These are phyloP conservation scores for Gossypium herbaceum DNA, from an alignment of 345 rosid species.

Conservation along the genomic window DNA sequence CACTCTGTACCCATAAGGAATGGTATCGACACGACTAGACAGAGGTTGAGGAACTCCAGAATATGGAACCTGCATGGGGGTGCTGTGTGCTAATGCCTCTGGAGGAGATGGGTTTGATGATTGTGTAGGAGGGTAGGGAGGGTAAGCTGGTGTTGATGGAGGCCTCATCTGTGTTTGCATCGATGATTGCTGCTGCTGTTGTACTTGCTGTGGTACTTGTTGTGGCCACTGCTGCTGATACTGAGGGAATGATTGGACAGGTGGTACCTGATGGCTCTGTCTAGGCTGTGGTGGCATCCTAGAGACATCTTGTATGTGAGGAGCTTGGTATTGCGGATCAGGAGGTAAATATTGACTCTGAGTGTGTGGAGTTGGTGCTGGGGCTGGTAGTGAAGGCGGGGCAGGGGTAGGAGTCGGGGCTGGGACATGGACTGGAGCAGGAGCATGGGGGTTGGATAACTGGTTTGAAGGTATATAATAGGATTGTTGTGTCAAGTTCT, in stretches of 20 bases:
- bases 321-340: constrained; percentile 60
- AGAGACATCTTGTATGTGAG: constrained; percentile 60
- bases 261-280: constrained; percentile 47
- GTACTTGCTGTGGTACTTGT: constrained; percentile 52
- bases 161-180: constrained; percentile 65
- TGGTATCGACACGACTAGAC: constrained; percentile 47
- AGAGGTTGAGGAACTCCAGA: constrained; percentile 66
- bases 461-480: constrained; percentile 63
- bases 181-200: constrained; percentile 39
- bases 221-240: constrained; percentile 75
- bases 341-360: constrained; percentile 48
- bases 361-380: constrained; percentile 39
- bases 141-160: constrained; percentile 52
- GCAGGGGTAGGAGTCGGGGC: background rate
- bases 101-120: constrained; percentile 52
- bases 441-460: constrained; percentile 40
- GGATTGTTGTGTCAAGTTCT: constrained; percentile 52
- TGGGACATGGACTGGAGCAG: constrained; percentile 5
- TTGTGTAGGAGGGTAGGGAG: constrained; percentile 57
- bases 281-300: constrained; percentile 54
- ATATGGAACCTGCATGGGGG: constrained; percentile 71
- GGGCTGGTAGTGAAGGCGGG: constrained; percentile 30
- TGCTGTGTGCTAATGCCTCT: constrained; percentile 54
- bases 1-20: constrained; percentile 66
- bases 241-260: constrained; percentile 53